phyloP scores from a whole-genome alignment of 1,139 yeast genomes.

The Wickerhamomyces sp. region DNA sequence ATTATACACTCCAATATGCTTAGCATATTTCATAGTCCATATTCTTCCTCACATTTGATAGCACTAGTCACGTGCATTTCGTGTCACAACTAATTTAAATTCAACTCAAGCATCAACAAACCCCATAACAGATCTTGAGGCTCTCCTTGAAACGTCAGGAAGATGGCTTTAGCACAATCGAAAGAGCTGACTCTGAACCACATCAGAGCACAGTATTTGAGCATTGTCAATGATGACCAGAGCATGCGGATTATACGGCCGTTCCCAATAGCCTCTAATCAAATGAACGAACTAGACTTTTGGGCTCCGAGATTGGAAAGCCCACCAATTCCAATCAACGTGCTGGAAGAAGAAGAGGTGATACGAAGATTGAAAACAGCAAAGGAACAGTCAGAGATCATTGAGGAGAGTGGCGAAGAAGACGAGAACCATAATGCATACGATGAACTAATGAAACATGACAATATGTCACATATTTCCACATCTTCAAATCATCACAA shows the following conservation, averaged over 20 bases:
- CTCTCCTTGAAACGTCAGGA: neutral
- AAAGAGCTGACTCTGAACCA: constrained; percentile 13
- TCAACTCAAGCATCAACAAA: no score
- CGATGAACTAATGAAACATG: no score
- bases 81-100: neutral
- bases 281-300: constrained; percentile 8
- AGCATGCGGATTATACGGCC: constrained; percentile 21
- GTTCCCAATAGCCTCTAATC: constrained; percentile 5
- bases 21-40: no score
- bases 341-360: constrained; percentile 18
- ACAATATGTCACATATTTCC: no score
- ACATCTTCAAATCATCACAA: no score
- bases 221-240: constrained; percentile 19
- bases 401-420: constrained; percentile 5
- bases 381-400: neutral
- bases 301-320: constrained; percentile 17
- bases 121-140: no score
- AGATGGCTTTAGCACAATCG: constrained; percentile 18
- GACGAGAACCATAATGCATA: neutral
- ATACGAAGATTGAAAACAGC: constrained; percentile 5
- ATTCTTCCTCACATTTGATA: no score
- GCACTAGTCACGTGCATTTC: neutral
- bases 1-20: no score
- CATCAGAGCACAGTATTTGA: constrained; percentile 19
- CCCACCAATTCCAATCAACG: constrained; percentile 28